These are phyloP conservation scores for Malus sieversii DNA, from an alignment of 306 rosid species.

Conservation along the genomic window DNA sequence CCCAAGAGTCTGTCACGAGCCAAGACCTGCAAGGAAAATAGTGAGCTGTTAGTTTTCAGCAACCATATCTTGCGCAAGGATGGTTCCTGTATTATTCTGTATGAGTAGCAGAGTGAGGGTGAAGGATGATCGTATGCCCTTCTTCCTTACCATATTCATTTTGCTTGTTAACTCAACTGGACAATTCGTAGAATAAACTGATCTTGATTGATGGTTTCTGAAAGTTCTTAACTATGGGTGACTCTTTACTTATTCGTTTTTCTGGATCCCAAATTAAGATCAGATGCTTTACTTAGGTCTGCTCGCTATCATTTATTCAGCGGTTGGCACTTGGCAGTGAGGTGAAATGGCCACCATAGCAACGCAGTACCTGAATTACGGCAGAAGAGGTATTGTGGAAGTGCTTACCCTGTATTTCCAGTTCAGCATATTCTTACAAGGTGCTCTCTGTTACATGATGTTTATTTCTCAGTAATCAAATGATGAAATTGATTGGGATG, in stretches of 20 bases:
- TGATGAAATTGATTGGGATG: background rate
- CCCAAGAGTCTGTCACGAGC: slow-evolving; percentile 96
- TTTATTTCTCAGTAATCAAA: background rate
- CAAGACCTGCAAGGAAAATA: slow-evolving; percentile 50
- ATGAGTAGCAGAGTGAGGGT: background rate
- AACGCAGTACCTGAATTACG: background rate
- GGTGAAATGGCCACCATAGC: background rate
- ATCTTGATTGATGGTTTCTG: background rate
- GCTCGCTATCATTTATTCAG: background rate
- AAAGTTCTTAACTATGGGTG: background rate
- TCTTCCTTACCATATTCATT: background rate
- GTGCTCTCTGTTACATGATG: background rate
- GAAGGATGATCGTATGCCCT: background rate
- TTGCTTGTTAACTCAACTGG: background rate
- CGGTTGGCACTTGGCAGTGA: background rate
- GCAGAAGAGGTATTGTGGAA: background rate
- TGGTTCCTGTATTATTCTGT: background rate
- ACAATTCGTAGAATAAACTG: background rate
- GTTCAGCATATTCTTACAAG: background rate
- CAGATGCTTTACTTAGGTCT: background rate
- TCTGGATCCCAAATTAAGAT: background rate
- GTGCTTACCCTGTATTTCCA: background rate
- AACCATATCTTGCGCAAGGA: background rate
- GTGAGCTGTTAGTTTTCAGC: slow-evolving; percentile 20
- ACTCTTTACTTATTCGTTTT: background rate